Evolutionary conservation across 2,329 filamentous ascomycete species (phyloP).

Genomic region (Alternaria incomplexa): DNA sequence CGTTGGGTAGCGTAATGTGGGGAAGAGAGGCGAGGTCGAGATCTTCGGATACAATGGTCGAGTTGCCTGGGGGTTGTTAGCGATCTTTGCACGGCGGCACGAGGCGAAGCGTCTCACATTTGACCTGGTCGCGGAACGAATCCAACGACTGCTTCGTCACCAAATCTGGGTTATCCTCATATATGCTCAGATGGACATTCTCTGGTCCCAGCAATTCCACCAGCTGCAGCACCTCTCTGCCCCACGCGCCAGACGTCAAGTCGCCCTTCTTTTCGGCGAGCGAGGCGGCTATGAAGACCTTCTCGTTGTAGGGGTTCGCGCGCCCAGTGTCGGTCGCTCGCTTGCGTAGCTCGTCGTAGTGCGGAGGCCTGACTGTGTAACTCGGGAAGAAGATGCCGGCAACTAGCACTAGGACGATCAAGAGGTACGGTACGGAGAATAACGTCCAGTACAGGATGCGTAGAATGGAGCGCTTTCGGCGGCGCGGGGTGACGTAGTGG

Average conservation of each 20-base stretch:
- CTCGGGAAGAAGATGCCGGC: constrained; percentile 61
- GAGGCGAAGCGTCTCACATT: constrained; percentile 43
- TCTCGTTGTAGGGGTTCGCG: constrained; percentile 64
- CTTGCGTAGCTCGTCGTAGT: constrained; percentile 56
- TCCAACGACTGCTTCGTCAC: constrained; percentile 62
- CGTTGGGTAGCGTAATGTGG: constrained; percentile 67
- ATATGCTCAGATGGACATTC: constrained; percentile 75
- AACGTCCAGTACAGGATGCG: constrained; percentile 40
- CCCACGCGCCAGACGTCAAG: constrained; percentile 70
- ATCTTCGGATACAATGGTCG: constrained; percentile 64
- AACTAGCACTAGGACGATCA: constrained; percentile 49
- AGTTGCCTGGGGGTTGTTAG: constrained; percentile 46
- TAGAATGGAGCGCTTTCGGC: constrained; percentile 39
- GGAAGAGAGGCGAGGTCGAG: constrained; percentile 64
- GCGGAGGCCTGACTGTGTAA: constrained; percentile 61
- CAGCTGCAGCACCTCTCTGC: constrained; percentile 63
- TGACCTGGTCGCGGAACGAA: constrained; percentile 58
- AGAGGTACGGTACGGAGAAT: constrained; percentile 42
- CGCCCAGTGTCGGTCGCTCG: constrained; percentile 46
- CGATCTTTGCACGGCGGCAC: background rate
- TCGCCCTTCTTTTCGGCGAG: constrained; percentile 69
- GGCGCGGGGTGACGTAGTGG: constrained; percentile 42
- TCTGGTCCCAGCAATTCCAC: constrained; percentile 70
- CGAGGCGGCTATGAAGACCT: constrained; percentile 75
- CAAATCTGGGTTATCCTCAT: constrained; percentile 72